Evolutionary conservation across 192 early-diverging fungal species (phyloP).

Genomic region (Backusella luteola): DNA sequence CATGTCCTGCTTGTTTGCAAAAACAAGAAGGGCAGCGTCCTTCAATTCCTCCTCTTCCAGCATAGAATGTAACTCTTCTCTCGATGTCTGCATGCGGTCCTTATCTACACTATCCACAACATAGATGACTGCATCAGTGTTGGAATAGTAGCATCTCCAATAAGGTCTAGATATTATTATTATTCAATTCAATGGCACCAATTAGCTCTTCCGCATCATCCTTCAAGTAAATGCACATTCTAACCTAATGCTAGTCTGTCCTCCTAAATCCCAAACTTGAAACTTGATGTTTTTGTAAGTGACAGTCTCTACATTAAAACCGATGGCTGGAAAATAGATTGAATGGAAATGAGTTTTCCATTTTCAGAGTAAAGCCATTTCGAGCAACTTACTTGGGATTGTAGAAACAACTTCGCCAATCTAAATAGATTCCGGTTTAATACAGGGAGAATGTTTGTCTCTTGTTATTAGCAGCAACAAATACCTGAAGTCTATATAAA

Average conservation of each 20-base stretch:
- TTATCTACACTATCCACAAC: conserved; percentile 93
- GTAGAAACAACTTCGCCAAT: conserved; percentile 97
- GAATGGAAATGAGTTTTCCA: background rate
- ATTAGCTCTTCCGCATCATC: background rate
- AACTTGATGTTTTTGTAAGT: conserved; percentile 98
- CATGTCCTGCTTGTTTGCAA: conserved; percentile 99
- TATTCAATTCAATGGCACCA: background rate
- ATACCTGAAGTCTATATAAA: conserved; percentile 90
- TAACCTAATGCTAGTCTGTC: conserved; percentile 66
- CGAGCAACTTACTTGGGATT: conserved; percentile 76
- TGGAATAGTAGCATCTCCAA: conserved; percentile 99
- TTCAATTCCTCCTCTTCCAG: conserved; percentile 93
- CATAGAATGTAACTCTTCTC: conserved; percentile 92
- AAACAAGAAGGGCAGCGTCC: conserved; percentile 85
- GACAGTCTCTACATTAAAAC: conserved; percentile 91
- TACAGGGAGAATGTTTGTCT: conserved; percentile 38
- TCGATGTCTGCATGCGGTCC: conserved; percentile 83
- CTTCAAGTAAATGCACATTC: background rate
- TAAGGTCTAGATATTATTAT: conserved; percentile 60
- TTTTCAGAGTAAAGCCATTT: background rate
- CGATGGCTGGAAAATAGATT: conserved; percentile 49
- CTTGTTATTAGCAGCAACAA: background rate
- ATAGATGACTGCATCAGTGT: conserved; percentile 98
- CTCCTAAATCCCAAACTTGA: conserved; percentile 97
- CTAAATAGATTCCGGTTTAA: conserved; percentile 43